Evolutionary conservation across 192 early-diverging fungal genomes (phyloP).

Genomic region (Gonapodya prolifera): DNA sequence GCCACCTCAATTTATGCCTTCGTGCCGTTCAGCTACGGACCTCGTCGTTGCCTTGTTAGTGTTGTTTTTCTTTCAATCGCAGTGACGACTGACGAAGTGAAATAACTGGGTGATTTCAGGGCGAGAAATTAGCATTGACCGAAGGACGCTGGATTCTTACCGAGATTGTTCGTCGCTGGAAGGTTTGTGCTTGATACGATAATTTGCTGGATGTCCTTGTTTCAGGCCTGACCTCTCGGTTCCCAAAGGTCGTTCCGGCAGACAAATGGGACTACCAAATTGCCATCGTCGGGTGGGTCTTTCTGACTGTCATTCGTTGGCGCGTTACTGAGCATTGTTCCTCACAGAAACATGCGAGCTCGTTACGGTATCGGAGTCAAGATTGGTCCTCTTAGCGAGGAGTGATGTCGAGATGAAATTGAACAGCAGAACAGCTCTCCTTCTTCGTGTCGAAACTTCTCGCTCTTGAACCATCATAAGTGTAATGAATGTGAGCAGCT

Average conservation of each 20-base stretch:
- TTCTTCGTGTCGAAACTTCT: too few species aligned
- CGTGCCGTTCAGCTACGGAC: not conserved
- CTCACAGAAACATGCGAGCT: not conserved
- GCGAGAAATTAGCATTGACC: not conserved
- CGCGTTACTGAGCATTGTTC: not conserved
- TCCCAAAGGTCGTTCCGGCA: not conserved
- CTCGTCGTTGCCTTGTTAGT: not conserved
- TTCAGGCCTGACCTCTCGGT: too few species aligned
- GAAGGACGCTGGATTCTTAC: not conserved
- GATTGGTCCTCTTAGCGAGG: not conserved
- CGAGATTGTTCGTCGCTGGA: not conserved
- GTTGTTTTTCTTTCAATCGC: too few species aligned
- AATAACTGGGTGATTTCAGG: too few species aligned
- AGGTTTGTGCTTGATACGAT: not conserved
- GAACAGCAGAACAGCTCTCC: too few species aligned
- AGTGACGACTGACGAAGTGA: too few species aligned
- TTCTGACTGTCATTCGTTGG: not conserved
- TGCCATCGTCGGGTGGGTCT: not conserved
- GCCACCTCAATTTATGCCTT: not conserved
- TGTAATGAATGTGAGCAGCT: too few species aligned
- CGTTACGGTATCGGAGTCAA: not conserved
- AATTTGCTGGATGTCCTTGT: too few species aligned
- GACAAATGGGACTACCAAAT: not conserved
- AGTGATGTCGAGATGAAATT: too few species aligned
- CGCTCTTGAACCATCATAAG: too few species aligned